These are phyloP conservation scores for Lactarius hengduanensis DNA, from an alignment of 768 basidiomycete genomes.

Conservation along the genomic window DNA sequence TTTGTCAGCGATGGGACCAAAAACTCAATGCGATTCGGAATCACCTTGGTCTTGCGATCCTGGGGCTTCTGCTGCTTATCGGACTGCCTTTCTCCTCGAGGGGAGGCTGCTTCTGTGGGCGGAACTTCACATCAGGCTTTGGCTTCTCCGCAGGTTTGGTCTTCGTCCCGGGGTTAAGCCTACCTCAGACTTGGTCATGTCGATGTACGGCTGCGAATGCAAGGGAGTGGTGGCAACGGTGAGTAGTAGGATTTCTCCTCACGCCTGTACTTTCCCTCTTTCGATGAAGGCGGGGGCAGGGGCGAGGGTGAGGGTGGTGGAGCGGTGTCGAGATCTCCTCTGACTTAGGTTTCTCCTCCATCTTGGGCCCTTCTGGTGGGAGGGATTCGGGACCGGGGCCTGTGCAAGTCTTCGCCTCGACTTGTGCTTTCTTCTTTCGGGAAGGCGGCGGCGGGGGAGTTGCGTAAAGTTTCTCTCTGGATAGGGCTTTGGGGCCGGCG, in stretches of 20 bases:
- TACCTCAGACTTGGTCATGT: neutral
- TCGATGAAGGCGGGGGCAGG: neutral
- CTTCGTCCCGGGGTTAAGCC: neutral
- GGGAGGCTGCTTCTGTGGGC: neutral
- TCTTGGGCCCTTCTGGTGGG: neutral
- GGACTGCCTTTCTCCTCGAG: slow-evolving; percentile 1
- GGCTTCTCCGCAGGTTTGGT: neutral
- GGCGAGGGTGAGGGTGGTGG: neutral
- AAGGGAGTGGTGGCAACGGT: neutral
- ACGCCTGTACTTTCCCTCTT: neutral
- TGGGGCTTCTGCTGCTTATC: neutral
- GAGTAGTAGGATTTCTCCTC: neutral
- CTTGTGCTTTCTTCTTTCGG: slow-evolving; percentile 10
- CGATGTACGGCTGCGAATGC: neutral
- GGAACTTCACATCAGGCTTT: neutral
- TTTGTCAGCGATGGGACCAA: neutral
- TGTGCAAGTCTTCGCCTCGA: slow-evolving; percentile 9
- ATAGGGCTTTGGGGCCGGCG: neutral
- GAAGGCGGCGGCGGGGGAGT: neutral
- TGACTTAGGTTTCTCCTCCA: neutral
- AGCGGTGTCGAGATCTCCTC: neutral
- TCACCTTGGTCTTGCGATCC: neutral
- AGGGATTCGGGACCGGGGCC: neutral
- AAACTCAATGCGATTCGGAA: neutral
- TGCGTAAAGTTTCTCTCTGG: neutral